Conservation (phyloP, 495 filamentous ascomycete species). For the Aspergillus conjunctus region DNA sequence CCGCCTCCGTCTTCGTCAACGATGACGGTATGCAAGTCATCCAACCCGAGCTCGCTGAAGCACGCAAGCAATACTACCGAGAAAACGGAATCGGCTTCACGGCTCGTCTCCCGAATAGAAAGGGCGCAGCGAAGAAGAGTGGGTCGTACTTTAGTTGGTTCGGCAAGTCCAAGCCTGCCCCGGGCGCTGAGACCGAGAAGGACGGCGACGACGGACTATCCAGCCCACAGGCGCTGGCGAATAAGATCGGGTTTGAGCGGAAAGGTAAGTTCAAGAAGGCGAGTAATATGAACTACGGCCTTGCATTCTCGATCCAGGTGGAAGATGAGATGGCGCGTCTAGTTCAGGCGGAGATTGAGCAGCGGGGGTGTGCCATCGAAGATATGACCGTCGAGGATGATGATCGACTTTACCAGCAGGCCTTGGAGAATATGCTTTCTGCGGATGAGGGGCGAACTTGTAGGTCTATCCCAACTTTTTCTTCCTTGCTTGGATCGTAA, state of each 20-base stretch:
- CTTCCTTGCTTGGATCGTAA: not conserved
- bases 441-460: slow-evolving; percentile 7
- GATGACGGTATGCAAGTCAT: slow-evolving; percentile 12
- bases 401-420: slow-evolving; percentile 13
- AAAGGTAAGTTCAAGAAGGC: slow-evolving; percentile 14
- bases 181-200: not conserved
- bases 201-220: not conserved
- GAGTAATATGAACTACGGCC: slow-evolving; percentile 12
- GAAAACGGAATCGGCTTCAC: slow-evolving; percentile 9
- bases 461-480: not conserved
- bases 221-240: slow-evolving; percentile 3
- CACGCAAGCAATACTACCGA: slow-evolving; percentile 13
- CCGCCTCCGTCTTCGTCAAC: slow-evolving; percentile 11
- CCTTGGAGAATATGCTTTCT: slow-evolving; percentile 3
- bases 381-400: slow-evolving; percentile 9
- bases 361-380: not conserved
- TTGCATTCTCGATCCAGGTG: slow-evolving; percentile 6
- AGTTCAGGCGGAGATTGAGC: not conserved
- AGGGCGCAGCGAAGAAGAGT: not conserved
- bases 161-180: not conserved
- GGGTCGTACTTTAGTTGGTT: not conserved
- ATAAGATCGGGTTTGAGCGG: slow-evolving; percentile 8
- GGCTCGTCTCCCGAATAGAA: not conserved
- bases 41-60: slow-evolving; percentile 12
- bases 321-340: slow-evolving; percentile 7